phyloP scores from a whole-genome alignment of 2,329 filamentous ascomycete genomes.

The Graphilbum fragrans region DNA sequence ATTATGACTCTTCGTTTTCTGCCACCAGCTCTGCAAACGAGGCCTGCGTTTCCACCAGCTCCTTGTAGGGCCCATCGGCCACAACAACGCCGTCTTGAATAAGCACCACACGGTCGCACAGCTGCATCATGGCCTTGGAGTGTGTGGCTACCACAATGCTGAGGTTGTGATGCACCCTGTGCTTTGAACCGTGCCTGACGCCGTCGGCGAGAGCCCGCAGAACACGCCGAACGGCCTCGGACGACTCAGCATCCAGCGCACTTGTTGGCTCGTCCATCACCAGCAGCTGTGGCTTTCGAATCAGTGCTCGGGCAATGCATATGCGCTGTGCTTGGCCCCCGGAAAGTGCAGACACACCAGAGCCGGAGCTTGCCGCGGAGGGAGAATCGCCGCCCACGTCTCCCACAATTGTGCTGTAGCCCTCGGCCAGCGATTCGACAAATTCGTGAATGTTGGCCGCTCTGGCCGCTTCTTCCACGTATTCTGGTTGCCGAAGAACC shows the following conservation, averaged over 20 bases:
- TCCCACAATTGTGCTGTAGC: constrained; percentile 63
- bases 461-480: constrained; percentile 39
- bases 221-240: constrained; percentile 44
- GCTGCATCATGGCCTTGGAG: constrained; percentile 71
- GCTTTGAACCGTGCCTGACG: neutral
- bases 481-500: constrained; percentile 28
- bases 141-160: constrained; percentile 78
- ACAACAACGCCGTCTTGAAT: constrained; percentile 55
- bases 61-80: constrained; percentile 50
- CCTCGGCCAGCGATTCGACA: constrained; percentile 55
- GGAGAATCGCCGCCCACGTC: constrained; percentile 32
- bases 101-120: constrained; percentile 62
- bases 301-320: constrained; percentile 67
- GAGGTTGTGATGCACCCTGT: neutral
- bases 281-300: constrained; percentile 57
- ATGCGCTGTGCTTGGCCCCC: constrained; percentile 77
- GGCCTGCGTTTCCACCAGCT: constrained; percentile 34
- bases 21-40: constrained; percentile 37
- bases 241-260: constrained; percentile 60
- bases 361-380: constrained; percentile 23
- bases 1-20: constrained; percentile 9
- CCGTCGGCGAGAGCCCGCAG: constrained; percentile 2
- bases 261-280: constrained; percentile 83
- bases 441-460: constrained; percentile 64
- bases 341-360: constrained; percentile 41